A percentile compares a stretch with the other conserved stretches of the same genome.
These are phyloP conservation scores for Ophiocordyceps camponoti-floridani DNA, from an alignment of 2,329 filamentous ascomycete genomes.

Conservation along the genomic window DNA sequence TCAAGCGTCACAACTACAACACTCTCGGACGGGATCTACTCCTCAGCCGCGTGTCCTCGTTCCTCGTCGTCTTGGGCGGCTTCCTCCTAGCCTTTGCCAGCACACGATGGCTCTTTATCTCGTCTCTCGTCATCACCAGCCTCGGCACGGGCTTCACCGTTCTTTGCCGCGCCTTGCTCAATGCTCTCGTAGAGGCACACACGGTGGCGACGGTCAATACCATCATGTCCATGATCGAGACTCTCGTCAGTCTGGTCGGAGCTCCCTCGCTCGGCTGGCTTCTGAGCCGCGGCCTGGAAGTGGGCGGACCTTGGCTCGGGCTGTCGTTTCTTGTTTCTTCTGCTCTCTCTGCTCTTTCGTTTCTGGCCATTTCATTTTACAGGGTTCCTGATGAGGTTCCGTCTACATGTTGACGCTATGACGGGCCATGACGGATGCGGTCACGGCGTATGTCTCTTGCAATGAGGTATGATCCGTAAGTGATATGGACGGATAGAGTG, in stretches of 20 bases:
- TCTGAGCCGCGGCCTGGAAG: constrained; percentile 24
- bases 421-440: no score
- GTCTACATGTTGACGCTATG: background rate
- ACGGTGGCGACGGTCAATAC: constrained; percentile 36
- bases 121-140: constrained; percentile 24
- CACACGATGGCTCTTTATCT: constrained; percentile 15
- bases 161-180: constrained; percentile 30
- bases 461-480: background rate
- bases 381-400: background rate
- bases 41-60: constrained; percentile 16
- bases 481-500: background rate
- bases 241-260: constrained; percentile 25
- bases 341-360: background rate
- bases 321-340: constrained; percentile 24
- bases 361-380: background rate
- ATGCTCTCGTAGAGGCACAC: constrained; percentile 31
- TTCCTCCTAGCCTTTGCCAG: constrained; percentile 18
- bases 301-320: constrained; percentile 29
- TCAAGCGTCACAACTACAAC: constrained; percentile 10
- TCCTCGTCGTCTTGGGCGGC: constrained; percentile 14
- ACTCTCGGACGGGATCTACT: constrained; percentile 21
- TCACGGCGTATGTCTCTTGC: background rate
- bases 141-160: constrained; percentile 24
- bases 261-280: constrained; percentile 27
- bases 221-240: constrained; percentile 30